Conservation (phyloP, 1,284 basidiomycete genomes). For the Irpex sp. region DNA sequence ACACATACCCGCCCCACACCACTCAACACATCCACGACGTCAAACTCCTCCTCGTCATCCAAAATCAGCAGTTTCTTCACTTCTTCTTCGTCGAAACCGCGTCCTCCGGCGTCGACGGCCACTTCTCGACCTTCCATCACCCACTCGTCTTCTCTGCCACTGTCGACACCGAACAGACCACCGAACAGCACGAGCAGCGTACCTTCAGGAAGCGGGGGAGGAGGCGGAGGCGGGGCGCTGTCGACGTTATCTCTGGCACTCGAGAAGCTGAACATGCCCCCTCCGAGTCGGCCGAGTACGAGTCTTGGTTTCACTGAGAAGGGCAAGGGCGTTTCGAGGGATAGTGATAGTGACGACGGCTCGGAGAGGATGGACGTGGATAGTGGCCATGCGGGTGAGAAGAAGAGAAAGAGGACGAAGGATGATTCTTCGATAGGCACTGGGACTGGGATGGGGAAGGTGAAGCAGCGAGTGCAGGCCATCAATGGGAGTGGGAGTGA, state of each 20-base stretch:
- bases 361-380: slow-evolving; percentile 4
- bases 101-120: slow-evolving; percentile 1
- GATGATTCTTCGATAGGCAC: background rate
- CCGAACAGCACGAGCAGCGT: slow-evolving; percentile 6
- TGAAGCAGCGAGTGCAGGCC: too few species aligned
- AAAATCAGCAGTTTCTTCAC: slow-evolving; percentile 15
- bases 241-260: slow-evolving; percentile 56
- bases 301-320: slow-evolving; percentile 16
- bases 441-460: background rate
- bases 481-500: too few species aligned
- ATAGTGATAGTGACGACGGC: background rate
- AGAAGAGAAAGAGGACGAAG: background rate
- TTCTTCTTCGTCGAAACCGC: slow-evolving; percentile 22
- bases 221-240: slow-evolving; percentile 14
- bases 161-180: background rate
- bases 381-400: too few species aligned
- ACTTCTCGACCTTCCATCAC: slow-evolving; percentile 3
- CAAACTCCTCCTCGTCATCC: too few species aligned
- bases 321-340: background rate
- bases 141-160: background rate
- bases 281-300: slow-evolving; percentile 38
- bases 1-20: slow-evolving; percentile 28
- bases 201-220: background rate
- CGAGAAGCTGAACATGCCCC: slow-evolving; percentile 55
- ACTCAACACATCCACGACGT: too few species aligned